Evolutionary conservation across 768 basidiomycete species (phyloP).

Genomic region (Galerina sulciceps): DNA sequence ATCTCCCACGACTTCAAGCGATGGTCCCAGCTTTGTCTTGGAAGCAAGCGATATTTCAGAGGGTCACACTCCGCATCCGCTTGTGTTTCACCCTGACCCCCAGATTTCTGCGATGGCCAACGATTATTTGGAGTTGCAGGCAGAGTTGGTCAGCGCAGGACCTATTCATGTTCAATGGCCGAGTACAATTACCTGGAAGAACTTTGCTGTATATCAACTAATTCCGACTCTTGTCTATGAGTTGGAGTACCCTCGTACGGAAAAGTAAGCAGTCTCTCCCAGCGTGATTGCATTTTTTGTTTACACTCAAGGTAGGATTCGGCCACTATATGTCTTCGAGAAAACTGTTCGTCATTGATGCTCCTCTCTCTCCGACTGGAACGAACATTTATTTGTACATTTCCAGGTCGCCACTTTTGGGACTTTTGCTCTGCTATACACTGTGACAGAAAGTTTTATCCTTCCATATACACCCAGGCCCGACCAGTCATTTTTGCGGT

Average conservation of each 20-base stretch:
- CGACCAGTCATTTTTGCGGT: slow-evolving; percentile 74
- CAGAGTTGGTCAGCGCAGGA: slow-evolving; percentile 77
- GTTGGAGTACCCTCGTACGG: slow-evolving; percentile 93
- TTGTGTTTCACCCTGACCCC: slow-evolving; percentile 69
- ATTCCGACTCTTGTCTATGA: slow-evolving; percentile 96
- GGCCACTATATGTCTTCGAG: slow-evolving; percentile 83
- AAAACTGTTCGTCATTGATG: slow-evolving; percentile 56
- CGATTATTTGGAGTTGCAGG: slow-evolving; percentile 76
- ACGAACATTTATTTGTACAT: slow-evolving; percentile 20
- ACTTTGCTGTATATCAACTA: slow-evolving; percentile 86
- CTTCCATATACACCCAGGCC: slow-evolving; percentile 75
- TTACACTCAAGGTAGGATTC: slow-evolving; percentile 46
- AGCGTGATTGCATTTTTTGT: background rate
- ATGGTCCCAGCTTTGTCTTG: slow-evolving; percentile 10
- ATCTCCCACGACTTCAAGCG: background rate
- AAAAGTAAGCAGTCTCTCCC: slow-evolving; percentile 50
- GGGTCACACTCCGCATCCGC: slow-evolving; percentile 40
- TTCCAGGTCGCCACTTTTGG: slow-evolving; percentile 85
- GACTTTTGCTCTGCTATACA: slow-evolving; percentile 91
- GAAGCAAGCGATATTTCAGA: slow-evolving; percentile 18
- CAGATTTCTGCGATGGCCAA: slow-evolving; percentile 71
- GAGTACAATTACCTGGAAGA: slow-evolving; percentile 77
- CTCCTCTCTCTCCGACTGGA: slow-evolving; percentile 31
- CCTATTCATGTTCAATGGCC: slow-evolving; percentile 77
- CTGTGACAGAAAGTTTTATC: slow-evolving; percentile 94